Percentiles rank a stretch among this genome's conserved stretches.
phyloP scores from a whole-genome alignment of 306 rosid genomes.

The Dryas octopetala region DNA sequence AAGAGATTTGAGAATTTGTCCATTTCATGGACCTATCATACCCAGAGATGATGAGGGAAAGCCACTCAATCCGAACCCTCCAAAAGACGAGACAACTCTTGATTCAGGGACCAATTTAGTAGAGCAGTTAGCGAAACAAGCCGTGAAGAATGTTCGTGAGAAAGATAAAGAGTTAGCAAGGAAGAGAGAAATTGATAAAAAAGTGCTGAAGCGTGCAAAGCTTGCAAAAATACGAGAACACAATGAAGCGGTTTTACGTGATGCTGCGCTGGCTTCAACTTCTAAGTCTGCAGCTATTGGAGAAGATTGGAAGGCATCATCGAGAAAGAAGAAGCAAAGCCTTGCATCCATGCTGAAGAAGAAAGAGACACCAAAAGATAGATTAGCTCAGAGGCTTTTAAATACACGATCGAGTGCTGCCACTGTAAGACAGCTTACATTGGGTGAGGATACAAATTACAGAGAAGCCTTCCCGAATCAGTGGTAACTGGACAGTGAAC shows the following conservation, averaged over 20 bases:
- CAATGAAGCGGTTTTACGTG: slow-evolving; percentile 70
- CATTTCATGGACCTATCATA: slow-evolving; percentile 82
- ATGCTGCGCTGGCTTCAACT: slow-evolving; percentile 80
- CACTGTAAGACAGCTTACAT: slow-evolving; percentile 43
- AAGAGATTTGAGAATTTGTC: slow-evolving; percentile 71
- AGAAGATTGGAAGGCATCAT: slow-evolving; percentile 40
- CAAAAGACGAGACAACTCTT: slow-evolving; percentile 33
- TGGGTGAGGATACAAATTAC: slow-evolving; percentile 51
- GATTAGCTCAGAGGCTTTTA: slow-evolving; percentile 64
- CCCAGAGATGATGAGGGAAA: slow-evolving; percentile 84
- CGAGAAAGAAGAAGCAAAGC: slow-evolving; percentile 53
- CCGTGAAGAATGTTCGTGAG: slow-evolving; percentile 72
- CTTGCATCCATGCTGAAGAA: slow-evolving; percentile 82
- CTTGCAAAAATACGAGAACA: slow-evolving; percentile 86
- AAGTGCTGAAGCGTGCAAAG: slow-evolving; percentile 65
- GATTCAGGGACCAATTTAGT: slow-evolving; percentile 35
- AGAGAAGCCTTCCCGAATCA: slow-evolving; percentile 83
- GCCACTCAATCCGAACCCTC: slow-evolving; percentile 50
- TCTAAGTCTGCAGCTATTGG: slow-evolving; percentile 62
- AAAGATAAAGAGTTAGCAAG: slow-evolving; percentile 53
- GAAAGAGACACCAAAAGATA: slow-evolving; percentile 75
- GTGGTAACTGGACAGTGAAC: slow-evolving; percentile 41
- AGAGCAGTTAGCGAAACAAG: slow-evolving; percentile 69
- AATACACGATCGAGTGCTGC: slow-evolving; percentile 46
- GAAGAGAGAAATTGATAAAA: slow-evolving; percentile 54